phyloP scores from a whole-genome alignment of 768 basidiomycete genomes.

The Nidula microcarpa region DNA sequence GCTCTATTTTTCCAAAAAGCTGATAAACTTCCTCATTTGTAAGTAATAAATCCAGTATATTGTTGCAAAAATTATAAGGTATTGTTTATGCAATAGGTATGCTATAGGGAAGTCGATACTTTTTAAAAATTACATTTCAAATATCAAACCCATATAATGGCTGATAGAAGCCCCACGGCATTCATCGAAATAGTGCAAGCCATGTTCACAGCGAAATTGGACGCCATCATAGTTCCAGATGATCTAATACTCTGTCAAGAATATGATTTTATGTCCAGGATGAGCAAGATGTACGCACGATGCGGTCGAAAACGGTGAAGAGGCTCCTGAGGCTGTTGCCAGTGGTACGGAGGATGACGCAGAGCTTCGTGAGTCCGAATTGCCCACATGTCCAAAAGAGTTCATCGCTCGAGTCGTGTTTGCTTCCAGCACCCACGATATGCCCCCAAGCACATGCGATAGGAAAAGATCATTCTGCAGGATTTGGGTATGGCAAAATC shows the following conservation, averaged over 20 bases:
- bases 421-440: slow-evolving; percentile 69
- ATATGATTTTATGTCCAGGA: background rate
- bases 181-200: no score
- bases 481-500: no score
- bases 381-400: slow-evolving; percentile 56
- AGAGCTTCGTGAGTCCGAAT: slow-evolving; percentile 4
- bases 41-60: no score
- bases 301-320: background rate
- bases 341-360: background rate
- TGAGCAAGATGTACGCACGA: background rate
- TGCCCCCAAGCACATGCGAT: slow-evolving; percentile 70
- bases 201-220: background rate
- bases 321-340: background rate
- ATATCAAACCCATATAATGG: no score
- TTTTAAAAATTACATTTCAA: no score
- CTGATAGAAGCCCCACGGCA: no score
- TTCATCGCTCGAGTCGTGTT: slow-evolving; percentile 73
- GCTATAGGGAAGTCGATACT: no score
- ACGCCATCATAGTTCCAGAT: background rate
- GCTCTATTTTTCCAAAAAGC: no score
- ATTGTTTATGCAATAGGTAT: no score
- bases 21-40: no score
- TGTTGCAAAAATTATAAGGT: no score
- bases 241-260: background rate
- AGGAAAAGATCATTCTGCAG: slow-evolving; percentile 63